phyloP scores from a whole-genome alignment of 768 basidiomycete species.

The Tricholoma matsutake region DNA sequence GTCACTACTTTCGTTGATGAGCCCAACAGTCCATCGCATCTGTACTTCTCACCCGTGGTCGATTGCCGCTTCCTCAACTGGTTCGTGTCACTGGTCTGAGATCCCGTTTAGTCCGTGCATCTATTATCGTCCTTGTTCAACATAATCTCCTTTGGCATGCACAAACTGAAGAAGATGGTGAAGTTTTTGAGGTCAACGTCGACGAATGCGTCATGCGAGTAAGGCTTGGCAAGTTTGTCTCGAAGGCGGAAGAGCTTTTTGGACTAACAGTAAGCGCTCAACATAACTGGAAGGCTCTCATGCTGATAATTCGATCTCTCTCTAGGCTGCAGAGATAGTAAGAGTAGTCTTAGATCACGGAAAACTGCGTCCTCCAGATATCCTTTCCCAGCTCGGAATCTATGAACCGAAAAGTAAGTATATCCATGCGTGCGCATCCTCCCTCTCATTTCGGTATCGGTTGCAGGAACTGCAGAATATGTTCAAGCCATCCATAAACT shows the following conservation, averaged over 20 bases:
- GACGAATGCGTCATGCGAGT: constrained; percentile 80
- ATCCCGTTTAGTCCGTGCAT: constrained; percentile 63
- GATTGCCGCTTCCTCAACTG: constrained; percentile 68
- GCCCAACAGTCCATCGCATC: constrained; percentile 48
- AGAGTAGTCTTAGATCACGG: constrained; percentile 80
- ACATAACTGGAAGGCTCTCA: not conserved
- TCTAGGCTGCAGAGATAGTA: constrained; percentile 73
- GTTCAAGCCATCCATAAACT: constrained; percentile 65
- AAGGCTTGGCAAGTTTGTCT: constrained; percentile 81
- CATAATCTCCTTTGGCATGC: constrained; percentile 92
- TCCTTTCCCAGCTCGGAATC: constrained; percentile 50
- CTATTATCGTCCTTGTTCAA: constrained; percentile 78
- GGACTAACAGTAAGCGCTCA: constrained; percentile 34
- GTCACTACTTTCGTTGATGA: not conserved
- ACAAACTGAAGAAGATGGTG: constrained; percentile 64
- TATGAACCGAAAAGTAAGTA: constrained; percentile 57
- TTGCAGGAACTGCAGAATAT: constrained; percentile 40
- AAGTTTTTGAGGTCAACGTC: constrained; percentile 77
- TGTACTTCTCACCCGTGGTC: constrained; percentile 75
- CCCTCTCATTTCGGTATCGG: not conserved
- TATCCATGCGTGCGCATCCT: not conserved
- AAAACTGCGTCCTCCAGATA: constrained; percentile 74
- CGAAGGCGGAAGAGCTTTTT: constrained; percentile 66
- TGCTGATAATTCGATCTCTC: not conserved
- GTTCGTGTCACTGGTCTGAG: constrained; percentile 67